Evolutionary conservation across 345 rosid genomes (phyloP), one percentile per base, ranked within the genome.

Genomic region (Pugionium cornutum): DNA sequence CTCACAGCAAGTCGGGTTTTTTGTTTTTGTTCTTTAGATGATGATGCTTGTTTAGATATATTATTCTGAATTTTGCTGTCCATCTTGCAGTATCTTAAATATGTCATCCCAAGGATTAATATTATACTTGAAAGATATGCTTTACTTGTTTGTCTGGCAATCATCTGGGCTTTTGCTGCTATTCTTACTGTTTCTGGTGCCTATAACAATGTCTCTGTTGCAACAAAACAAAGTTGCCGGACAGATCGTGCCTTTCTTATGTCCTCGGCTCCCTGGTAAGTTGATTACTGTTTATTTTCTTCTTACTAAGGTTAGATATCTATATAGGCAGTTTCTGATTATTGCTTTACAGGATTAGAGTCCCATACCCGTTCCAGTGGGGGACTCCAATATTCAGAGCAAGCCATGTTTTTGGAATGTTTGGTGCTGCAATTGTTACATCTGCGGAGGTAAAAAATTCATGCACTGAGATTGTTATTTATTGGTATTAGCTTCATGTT

Each of bases 301-400:
- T 30, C 54, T 44, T 65, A 25, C 18, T 18, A 40, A 3, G 49
- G 43, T 64, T 28, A 56, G 36, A 27, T 68, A 53, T 79, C 41
- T 45, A 6, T 71, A 54, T 18, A 27, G 32, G 53, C 18, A 1
- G 41, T 59, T 11, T 5, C 48, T 60, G 41, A 26, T 50, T 43
- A 32, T 67, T 18, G 32, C 32, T 67, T 39, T 75, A 31, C 68
- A 94, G 99, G 99, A 82, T 94, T 60, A 88, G 81, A 62, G 58
- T 94, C 44, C 97, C 97, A n/a, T 90, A 90, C 64, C 99, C 99
- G 4, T 88, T 94, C 65, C 99, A 94, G 69, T 94, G 96, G 96
- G 99, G 96, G 58, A 79, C 99, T 67, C 99, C 99, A 2, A 79
- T 90, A 79, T 94, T 94, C 70, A 82, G 81, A 79, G 99, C 97